These are phyloP conservation scores for Kwoniella pini DNA, from an alignment of 768 basidiomycete genomes.

Conservation along the genomic window DNA sequence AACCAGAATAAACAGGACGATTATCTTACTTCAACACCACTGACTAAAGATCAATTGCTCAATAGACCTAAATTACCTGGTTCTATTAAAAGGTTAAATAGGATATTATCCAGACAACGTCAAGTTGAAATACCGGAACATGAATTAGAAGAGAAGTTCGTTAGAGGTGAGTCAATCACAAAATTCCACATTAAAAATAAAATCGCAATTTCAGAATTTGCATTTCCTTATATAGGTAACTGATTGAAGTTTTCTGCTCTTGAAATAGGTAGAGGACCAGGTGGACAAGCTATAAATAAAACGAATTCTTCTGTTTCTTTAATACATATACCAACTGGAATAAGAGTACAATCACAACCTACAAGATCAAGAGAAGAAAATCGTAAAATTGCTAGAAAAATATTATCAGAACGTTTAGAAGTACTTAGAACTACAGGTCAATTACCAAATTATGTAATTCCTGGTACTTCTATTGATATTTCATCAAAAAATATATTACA, in stretches of 20 bases:
- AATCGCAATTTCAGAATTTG: too few relatives aligned
- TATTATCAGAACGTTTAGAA: conserved; percentile 72
- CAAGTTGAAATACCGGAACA: conserved; percentile 71
- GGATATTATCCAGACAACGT: conserved; percentile 31
- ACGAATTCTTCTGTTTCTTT: conserved; percentile 79
- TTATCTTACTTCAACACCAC: background rate
- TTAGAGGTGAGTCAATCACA: conserved; percentile 69
- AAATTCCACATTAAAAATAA: too few relatives aligned
- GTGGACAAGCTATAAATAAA: conserved; percentile 97
- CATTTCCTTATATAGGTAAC: too few relatives aligned
- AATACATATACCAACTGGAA: conserved; percentile 81
- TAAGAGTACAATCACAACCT: conserved; percentile 83
- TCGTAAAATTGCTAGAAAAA: conserved; percentile 70
- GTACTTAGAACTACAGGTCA: conserved; percentile 22
- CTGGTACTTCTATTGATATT: background rate
- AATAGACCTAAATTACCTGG: conserved; percentile 36
- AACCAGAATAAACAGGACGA: background rate
- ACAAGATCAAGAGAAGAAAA: conserved; percentile 82
- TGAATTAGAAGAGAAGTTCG: conserved; percentile 84
- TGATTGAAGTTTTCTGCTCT: too few relatives aligned
- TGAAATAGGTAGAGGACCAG: conserved; percentile 83
- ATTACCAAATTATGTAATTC: conserved; percentile 4
- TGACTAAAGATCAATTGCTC: conserved; percentile 13
- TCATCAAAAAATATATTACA: conserved; percentile 1
- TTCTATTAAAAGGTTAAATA: conserved; percentile 52